Conservation (phyloP, 352 stramenopile species). For the Phytophthora citrophthora region DNA sequence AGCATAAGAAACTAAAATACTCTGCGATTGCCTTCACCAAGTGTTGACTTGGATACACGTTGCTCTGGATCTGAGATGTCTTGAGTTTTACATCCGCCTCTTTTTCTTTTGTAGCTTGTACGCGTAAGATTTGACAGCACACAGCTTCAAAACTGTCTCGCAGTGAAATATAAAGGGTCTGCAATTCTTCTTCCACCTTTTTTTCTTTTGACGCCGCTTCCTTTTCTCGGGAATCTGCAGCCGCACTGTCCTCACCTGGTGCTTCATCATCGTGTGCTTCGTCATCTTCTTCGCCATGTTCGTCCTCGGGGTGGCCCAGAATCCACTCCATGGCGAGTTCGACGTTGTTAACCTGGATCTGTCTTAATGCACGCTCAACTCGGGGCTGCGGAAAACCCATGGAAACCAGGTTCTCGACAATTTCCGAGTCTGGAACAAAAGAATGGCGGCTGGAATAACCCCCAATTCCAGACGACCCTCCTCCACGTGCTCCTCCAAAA, state of each 20-base stretch:
- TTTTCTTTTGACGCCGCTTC: constrained; percentile 39
- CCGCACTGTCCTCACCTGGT: constrained; percentile 27
- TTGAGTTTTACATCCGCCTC: constrained; percentile 8
- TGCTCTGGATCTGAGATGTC: constrained; percentile 8
- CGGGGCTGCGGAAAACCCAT: constrained; percentile 95
- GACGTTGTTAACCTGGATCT: constrained; percentile 90
- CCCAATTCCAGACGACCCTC: constrained; percentile 16
- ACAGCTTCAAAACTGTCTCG: constrained; percentile 66
- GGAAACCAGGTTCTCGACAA: constrained; percentile 92
- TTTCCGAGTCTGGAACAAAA: constrained; percentile 91
- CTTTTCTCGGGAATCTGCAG: constrained; percentile 15
- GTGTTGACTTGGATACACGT: constrained; percentile 47
- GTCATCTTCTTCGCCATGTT: constrained; percentile 37
- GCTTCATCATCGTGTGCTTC: constrained; percentile 35
- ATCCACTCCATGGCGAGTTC: constrained; percentile 98
- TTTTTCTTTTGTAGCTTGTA: constrained; percentile 41
- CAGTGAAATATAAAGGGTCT: constrained; percentile 54
- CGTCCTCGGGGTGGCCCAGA: constrained; percentile 88
- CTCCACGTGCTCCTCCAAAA: constrained; percentile 43
- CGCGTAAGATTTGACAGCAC: constrained; percentile 70
- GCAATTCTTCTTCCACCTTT: constrained; percentile 53
- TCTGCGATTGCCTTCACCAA: constrained; percentile 72
- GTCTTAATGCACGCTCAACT: constrained; percentile 91
- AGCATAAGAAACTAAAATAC: constrained; percentile 68
- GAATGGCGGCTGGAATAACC: constrained; percentile 42